These are phyloP conservation scores for Hura crepitans DNA, from an alignment of 441 rosid species.

Conservation along the genomic window DNA sequence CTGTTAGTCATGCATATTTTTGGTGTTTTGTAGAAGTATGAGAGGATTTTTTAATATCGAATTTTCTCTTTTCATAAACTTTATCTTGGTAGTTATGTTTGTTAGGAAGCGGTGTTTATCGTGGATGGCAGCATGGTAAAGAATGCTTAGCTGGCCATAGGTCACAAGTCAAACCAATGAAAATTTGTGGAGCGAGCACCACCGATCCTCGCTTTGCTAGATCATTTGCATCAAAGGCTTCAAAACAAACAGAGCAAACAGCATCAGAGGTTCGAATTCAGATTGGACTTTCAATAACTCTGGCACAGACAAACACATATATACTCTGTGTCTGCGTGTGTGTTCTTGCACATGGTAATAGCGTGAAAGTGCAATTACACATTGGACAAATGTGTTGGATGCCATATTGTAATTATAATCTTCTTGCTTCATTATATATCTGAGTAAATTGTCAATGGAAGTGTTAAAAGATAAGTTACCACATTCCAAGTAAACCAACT, in stretches of 20 bases:
- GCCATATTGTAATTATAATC: background rate
- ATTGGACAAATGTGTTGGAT: background rate
- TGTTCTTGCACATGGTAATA: too few relatives aligned
- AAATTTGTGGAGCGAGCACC: conserved; percentile 24
- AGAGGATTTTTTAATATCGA: background rate
- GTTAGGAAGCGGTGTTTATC: conserved; percentile 33
- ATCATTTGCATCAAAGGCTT: conserved; percentile 62
- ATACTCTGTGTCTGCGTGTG: too few relatives aligned
- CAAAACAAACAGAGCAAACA: conserved; percentile 39
- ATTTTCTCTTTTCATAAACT: conserved; percentile 4
- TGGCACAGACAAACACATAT: background rate
- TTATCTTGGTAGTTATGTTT: conserved; percentile 15
- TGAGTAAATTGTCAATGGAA: background rate
- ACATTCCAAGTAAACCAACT: background rate
- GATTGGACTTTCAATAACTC: conserved; percentile 12
- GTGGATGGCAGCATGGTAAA: conserved; percentile 26
- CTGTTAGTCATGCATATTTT: background rate
- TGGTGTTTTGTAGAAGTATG: background rate
- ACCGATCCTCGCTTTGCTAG: conserved; percentile 36
- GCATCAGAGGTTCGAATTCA: conserved; percentile 54
- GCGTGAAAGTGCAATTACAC: background rate
- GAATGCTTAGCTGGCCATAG: conserved; percentile 25
- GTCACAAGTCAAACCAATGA: conserved; percentile 27
- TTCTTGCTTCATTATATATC: background rate
- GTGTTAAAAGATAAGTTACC: background rate